Conservation (phyloP, 306 rosid species). For the Castanea sativa region DNA sequence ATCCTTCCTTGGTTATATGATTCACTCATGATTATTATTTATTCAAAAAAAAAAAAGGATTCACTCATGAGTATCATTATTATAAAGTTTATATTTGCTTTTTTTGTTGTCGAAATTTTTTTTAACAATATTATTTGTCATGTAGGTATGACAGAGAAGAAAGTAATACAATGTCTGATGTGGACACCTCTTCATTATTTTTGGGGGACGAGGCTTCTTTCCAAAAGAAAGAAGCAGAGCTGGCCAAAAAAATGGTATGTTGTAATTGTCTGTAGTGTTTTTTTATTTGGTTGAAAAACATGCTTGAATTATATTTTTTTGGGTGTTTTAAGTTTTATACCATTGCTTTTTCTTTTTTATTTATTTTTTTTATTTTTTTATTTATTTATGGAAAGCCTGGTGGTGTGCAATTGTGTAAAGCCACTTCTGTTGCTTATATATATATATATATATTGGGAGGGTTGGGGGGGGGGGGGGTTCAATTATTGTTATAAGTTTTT, state of each 20-base stretch:
- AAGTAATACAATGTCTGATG: conserved; percentile 75
- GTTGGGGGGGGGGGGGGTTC: too few relatives aligned
- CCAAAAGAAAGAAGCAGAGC: conserved; percentile 96
- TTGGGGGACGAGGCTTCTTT: conserved; percentile 84
- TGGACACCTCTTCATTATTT: conserved; percentile 69
- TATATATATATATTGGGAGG: too few relatives aligned
- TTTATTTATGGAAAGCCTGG: too few relatives aligned
- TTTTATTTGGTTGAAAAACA: not conserved
- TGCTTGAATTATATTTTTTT: conserved; percentile 4
- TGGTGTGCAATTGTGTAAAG: too few relatives aligned
- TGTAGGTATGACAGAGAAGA: conserved; percentile 97
- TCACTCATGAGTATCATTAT: not conserved
- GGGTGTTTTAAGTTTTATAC: not conserved
- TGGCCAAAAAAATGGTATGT: conserved; percentile 90
- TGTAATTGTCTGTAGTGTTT: not conserved
- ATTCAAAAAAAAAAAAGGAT: not conserved
- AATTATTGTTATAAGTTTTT: too few relatives aligned
- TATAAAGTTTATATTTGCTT: not conserved
- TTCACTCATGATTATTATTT: not conserved
- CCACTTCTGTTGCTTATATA: too few relatives aligned
- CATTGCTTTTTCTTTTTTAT: not conserved
- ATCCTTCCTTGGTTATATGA: too few relatives aligned
- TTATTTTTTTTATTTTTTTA: too few relatives aligned
- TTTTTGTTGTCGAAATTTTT: conserved; percentile 3
- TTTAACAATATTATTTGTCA: conserved; percentile 21